These are phyloP conservation scores for Piromyces finnis DNA, from an alignment of 192 early-diverging fungal species.

Conservation along the genomic window DNA sequence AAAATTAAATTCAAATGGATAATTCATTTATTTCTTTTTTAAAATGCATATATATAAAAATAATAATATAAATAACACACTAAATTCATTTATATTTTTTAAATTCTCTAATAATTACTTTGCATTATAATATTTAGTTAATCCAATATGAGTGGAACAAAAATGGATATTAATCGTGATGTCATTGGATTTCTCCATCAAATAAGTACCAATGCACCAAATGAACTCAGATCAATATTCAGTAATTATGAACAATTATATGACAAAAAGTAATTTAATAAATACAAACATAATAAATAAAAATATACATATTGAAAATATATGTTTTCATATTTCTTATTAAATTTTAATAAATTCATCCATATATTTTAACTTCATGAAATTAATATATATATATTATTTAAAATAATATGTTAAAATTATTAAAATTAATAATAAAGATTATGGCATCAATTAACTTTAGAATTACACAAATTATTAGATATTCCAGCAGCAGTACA, in stretches of 20 bases:
- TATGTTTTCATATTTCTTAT: neutral
- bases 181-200: conserved; percentile 53
- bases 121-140: neutral
- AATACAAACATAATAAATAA: no score
- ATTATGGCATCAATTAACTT: conserved; percentile 95
- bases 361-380: neutral
- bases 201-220: conserved; percentile 45
- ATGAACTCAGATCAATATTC: conserved; percentile 56
- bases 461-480: conserved; percentile 42
- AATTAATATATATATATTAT: no score
- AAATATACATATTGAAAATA: no score
- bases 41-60: no score
- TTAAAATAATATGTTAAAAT: no score
- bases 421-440: conserved; percentile 20
- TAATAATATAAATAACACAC: neutral
- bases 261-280: conserved; percentile 63
- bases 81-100: neutral
- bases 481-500: conserved; percentile 54
- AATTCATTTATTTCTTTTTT: no score
- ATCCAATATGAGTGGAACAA: neutral
- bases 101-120: neutral
- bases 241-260: conserved; percentile 77
- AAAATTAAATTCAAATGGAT: no score
- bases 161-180: conserved; percentile 43
- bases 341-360: neutral